A percentile compares a stretch with the other conserved stretches of the same genome.
Conservation (phyloP, 225 moss, liverwort and hornwort species). For the Anthoceros angustus region DNA sequence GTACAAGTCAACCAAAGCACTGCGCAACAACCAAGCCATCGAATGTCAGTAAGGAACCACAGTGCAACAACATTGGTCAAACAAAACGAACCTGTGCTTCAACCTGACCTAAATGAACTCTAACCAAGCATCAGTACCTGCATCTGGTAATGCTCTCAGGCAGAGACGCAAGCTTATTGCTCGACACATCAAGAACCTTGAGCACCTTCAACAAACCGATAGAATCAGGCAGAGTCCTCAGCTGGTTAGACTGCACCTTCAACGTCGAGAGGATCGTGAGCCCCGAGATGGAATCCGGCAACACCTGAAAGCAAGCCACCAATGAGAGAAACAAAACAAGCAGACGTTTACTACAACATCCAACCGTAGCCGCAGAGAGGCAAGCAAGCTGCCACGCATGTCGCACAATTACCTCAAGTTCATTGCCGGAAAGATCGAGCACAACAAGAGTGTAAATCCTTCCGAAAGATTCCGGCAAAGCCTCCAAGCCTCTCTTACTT, state of each 20-base stretch:
- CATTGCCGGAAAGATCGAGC: constrained; percentile 59
- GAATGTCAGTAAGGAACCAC: background rate
- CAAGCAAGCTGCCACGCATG: too few relatives aligned
- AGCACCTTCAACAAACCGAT: constrained; percentile 41
- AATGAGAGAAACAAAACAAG: background rate
- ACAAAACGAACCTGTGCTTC: background rate
- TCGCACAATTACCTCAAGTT: constrained; percentile 35
- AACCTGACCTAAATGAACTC: background rate
- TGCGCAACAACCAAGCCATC: constrained; percentile 16
- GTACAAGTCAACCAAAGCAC: constrained; percentile 47
- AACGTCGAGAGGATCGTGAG: constrained; percentile 27
- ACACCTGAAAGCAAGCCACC: constrained; percentile 9
- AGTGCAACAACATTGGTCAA: background rate
- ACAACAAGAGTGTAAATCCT: constrained; percentile 30
- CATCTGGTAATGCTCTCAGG: constrained; percentile 43
- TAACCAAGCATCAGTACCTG: constrained; percentile 24
- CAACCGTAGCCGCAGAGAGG: background rate
- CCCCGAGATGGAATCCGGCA: constrained; percentile 43
- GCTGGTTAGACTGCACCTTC: constrained; percentile 42
- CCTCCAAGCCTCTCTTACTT: constrained; percentile 29
- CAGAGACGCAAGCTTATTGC: constrained; percentile 29
- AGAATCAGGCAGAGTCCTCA: constrained; percentile 46
- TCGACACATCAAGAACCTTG: constrained; percentile 37
- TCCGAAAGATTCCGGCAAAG: constrained; percentile 42
- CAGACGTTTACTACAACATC: background rate